A percentile compares a stretch with the other conserved stretches of the same genome.
phyloP scores from a whole-genome alignment of 495 filamentous ascomycete species.

The Pseudomonodictys pantanalensis region DNA sequence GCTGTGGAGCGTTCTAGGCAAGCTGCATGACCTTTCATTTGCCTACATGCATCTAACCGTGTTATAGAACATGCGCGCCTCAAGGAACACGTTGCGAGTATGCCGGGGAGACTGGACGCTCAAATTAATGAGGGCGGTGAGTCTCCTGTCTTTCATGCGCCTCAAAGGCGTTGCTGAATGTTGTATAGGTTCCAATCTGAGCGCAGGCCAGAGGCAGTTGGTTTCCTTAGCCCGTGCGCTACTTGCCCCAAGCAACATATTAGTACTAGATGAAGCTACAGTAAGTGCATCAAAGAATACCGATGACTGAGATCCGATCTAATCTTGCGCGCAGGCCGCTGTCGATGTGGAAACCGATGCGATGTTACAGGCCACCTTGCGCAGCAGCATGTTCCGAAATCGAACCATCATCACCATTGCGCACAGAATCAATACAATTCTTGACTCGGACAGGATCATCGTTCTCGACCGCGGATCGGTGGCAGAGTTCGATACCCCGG shows the following conservation, averaged over 20 bases:
- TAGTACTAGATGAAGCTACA: slow-evolving; percentile 96
- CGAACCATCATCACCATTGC: slow-evolving; percentile 98
- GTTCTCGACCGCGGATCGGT: slow-evolving; percentile 70
- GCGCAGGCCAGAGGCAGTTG: slow-evolving; percentile 87
- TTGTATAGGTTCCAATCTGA: slow-evolving; percentile 59
- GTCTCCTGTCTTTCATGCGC: slow-evolving; percentile 35
- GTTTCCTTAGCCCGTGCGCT: slow-evolving; percentile 90
- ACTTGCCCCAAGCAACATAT: slow-evolving; percentile 91
- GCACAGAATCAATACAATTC: slow-evolving; percentile 94
- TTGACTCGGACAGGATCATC: slow-evolving; percentile 87
- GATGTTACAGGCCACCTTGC: slow-evolving; percentile 67
- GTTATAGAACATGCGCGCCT: slow-evolving; percentile 82
- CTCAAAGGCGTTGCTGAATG: neutral
- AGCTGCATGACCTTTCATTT: slow-evolving; percentile 37
- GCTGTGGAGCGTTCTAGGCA: slow-evolving; percentile 93
- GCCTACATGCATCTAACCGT: slow-evolving; percentile 20
- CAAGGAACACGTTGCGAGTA: slow-evolving; percentile 82
- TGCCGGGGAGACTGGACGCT: slow-evolving; percentile 89
- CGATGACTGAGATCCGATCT: neutral
- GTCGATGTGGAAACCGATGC: slow-evolving; percentile 95
- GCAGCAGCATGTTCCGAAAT: slow-evolving; percentile 69
- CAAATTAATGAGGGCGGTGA: slow-evolving; percentile 89
- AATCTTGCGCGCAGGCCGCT: slow-evolving; percentile 57
- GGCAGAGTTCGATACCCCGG: slow-evolving; percentile 47
- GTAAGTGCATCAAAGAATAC: slow-evolving; percentile 39